phyloP scores from a whole-genome alignment of 2,329 filamentous ascomycete genomes.

The Emmonsia crescens region DNA sequence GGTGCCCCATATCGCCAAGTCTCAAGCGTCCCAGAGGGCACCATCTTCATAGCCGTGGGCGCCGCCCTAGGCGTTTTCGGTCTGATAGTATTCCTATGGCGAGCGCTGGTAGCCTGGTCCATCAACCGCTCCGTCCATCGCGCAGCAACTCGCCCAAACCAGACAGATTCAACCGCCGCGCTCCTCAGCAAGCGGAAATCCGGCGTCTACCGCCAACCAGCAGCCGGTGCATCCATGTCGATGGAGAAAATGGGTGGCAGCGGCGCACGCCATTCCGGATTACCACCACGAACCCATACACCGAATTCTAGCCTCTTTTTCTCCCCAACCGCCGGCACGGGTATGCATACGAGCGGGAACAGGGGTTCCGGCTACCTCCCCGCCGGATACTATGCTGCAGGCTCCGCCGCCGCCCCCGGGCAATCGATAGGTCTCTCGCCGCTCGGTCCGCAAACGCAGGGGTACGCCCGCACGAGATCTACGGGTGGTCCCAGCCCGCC shows the following conservation, averaged over 20 bases:
- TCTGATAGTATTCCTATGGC: constrained; percentile 76
- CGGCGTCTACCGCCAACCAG: constrained; percentile 21
- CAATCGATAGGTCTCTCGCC: constrained; percentile 50
- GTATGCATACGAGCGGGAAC: constrained; percentile 43
- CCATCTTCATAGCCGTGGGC: constrained; percentile 91
- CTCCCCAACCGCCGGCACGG: constrained; percentile 70
- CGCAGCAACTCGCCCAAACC: constrained; percentile 64
- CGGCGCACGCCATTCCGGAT: constrained; percentile 27
- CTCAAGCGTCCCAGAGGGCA: constrained; percentile 76
- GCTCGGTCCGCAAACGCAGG: constrained; percentile 48
- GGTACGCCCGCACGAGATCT: constrained; percentile 38
- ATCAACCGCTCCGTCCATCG: constrained; percentile 84
- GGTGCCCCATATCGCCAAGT: constrained; percentile 87
- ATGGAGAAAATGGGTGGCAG: constrained; percentile 39
- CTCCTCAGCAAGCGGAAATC: constrained; percentile 31
- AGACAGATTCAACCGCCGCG: constrained; percentile 51
- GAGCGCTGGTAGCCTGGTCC: constrained; percentile 75
- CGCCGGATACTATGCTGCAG: constrained; percentile 78
- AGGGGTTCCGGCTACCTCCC: constrained; percentile 73
- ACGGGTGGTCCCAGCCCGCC: constrained; percentile 49
- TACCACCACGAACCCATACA: constrained; percentile 33
- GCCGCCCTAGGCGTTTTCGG: constrained; percentile 76
- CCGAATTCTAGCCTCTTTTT: constrained; percentile 77
- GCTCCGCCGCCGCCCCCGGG: constrained; percentile 38
- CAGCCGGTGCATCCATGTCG: constrained; percentile 38